phyloP scores from a whole-genome alignment of 2,329 filamentous ascomycete genomes.

The Xylaria sp. region DNA sequence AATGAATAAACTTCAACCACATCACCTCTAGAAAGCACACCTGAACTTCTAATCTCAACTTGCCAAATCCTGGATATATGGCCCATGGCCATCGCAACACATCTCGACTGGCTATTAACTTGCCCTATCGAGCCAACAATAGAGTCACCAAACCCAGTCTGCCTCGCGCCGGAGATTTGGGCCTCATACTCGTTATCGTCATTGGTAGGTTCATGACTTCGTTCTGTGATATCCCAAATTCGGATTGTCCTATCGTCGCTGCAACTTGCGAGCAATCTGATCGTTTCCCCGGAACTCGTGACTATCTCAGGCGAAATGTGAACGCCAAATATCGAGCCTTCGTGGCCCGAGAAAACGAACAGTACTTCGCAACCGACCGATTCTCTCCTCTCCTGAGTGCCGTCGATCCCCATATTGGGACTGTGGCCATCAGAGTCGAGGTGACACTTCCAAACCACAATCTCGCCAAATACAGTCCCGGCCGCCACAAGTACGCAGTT shows the following conservation, averaged over 20 bases:
- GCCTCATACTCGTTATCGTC: slow-evolving; percentile 46
- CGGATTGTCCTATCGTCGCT: slow-evolving; percentile 93
- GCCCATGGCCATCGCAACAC: slow-evolving; percentile 80
- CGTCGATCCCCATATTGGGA: slow-evolving; percentile 11
- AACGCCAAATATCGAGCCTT: slow-evolving; percentile 94
- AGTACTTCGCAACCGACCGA: slow-evolving; percentile 55
- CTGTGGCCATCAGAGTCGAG: slow-evolving; percentile 41
- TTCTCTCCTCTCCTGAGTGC: slow-evolving; percentile 4
- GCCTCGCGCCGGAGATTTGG: slow-evolving; percentile 54
- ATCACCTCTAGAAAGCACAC: slow-evolving; percentile 32
- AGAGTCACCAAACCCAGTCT: slow-evolving; percentile 71
- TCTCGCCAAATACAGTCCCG: slow-evolving; percentile 94
- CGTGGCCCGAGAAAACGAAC: slow-evolving; percentile 73
- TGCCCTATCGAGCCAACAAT: slow-evolving; percentile 43
- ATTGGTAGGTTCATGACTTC: slow-evolving; percentile 47
- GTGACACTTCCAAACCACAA: slow-evolving; percentile 84
- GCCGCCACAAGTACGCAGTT: slow-evolving; percentile 78
- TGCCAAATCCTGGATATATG: slow-evolving; percentile 92
- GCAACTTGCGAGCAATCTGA: slow-evolving; percentile 84
- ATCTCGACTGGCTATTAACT: slow-evolving; percentile 51
- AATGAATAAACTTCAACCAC: slow-evolving; percentile 74
- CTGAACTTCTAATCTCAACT: slow-evolving; percentile 67
- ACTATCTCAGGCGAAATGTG: slow-evolving; percentile 72
- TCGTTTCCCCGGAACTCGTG: slow-evolving; percentile 51
- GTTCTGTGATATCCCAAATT: slow-evolving; percentile 82